Base-by-base conservation (phyloP, 108 stramenopile genomes). In the Aureococcus anophagefferens region DNA sequence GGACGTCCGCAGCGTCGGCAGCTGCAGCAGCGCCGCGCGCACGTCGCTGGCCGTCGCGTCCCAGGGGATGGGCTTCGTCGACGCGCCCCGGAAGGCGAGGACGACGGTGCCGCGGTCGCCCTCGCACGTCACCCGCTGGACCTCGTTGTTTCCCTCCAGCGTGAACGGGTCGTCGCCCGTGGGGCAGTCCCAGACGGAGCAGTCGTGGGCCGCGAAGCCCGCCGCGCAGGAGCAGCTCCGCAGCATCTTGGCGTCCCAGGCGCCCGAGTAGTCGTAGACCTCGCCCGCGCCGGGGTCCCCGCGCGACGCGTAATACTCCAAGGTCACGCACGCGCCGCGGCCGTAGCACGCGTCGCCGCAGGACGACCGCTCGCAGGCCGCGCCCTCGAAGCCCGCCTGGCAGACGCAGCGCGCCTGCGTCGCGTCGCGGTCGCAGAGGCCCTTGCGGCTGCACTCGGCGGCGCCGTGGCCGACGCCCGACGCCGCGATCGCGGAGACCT, bases 111-210 rank as follows among this genome's bases (percentile, higher is more conserved):
- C 51, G 1, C 25, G 0, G 3, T 16, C 14, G 3, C 21, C 51
- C 51, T 25, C 25, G 51, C 51, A 91, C 30, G 79, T 76, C 34
- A 91, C 35, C 29, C 68, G 66, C 76, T 89, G 89, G 0, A 85
- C 66, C 46, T 89, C 89, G 68, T 89, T 85, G 30, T 69, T 25
- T 4, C 3, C 1, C 1, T 11, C 25, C 17, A 1, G 25, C 21
- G 85, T 89, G 40, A 90, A 74, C 29, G 89, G 91, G 46, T 92
- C 91, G 65, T 89, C 84, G 31, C 87, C 86, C 0, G 63, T 69
- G 13, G 91, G 82, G 68, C 91, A 92, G 40, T 67, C 67, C n/a
- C 82, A 73, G 13, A 78, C 17, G 59, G 71, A 68, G 75, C 91
- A 92, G 72, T 86, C 88, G 35, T 81, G 81, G 9, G 89, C 89